A percentile compares a stretch with the other conserved stretches of the same genome.
phyloP scores from a whole-genome alignment of 2,329 filamentous ascomycete species.

The Ophiostoma novo-ulmi region DNA sequence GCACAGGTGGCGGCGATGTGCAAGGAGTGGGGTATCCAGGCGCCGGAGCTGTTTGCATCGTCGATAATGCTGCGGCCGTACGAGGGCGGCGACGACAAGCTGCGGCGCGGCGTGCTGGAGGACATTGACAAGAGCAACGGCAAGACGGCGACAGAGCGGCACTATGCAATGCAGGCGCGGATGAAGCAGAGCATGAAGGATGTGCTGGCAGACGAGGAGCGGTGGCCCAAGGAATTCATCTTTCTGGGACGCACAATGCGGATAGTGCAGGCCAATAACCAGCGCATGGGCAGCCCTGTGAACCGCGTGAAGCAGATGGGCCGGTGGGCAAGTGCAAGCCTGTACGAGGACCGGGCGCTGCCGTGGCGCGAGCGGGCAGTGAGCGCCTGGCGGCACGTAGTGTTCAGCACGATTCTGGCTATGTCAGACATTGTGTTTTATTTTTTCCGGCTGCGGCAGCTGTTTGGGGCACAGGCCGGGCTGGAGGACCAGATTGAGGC shows the following conservation, averaged over 20 bases:
- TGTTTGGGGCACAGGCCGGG: slow-evolving; percentile 68
- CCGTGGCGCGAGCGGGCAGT: slow-evolving; percentile 56
- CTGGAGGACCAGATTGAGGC: slow-evolving; percentile 94
- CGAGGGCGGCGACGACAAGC: slow-evolving; percentile 70
- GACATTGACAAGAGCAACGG: slow-evolving; percentile 58
- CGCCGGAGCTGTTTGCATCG: slow-evolving; percentile 84
- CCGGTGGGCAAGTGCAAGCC: slow-evolving; percentile 75
- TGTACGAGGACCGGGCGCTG: slow-evolving; percentile 69
- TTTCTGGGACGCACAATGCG: slow-evolving; percentile 89
- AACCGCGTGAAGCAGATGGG: slow-evolving; percentile 94
- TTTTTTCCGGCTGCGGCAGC: slow-evolving; percentile 70
- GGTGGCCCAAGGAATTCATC: slow-evolving; percentile 84
- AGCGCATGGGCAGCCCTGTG: slow-evolving; percentile 81
- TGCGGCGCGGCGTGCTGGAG: slow-evolving; percentile 59
- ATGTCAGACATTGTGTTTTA: slow-evolving; percentile 78
- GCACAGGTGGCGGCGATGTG: slow-evolving; percentile 68
- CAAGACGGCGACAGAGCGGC: slow-evolving; percentile 62
- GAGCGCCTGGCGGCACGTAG: slow-evolving; percentile 69
- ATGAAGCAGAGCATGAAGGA: slow-evolving; percentile 65
- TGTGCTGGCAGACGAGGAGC: slow-evolving; percentile 76
- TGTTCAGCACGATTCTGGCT: slow-evolving; percentile 76
- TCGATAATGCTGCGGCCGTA: slow-evolving; percentile 89
- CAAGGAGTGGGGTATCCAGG: slow-evolving; percentile 77
- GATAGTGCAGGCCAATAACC: slow-evolving; percentile 90
- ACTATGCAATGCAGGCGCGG: slow-evolving; percentile 82